Evolutionary conservation across 1,284 basidiomycete species (phyloP).

Genomic region (Rhodotorula glutinis): DNA sequence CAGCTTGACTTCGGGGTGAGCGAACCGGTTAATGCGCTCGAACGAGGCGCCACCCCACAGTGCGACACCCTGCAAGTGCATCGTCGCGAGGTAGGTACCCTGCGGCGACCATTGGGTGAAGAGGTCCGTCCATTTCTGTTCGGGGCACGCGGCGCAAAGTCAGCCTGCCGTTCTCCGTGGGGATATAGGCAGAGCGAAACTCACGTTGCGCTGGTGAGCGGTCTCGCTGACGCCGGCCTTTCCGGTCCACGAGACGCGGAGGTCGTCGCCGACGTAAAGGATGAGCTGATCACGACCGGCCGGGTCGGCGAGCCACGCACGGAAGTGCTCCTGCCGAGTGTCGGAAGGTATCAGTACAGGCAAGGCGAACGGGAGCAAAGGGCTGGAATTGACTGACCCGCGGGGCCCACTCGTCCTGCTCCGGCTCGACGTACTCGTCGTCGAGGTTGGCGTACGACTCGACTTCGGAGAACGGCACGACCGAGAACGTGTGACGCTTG

Average conservation of each 20-base stretch:
- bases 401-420: slow-evolving; percentile 72
- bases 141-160: background rate
- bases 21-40: slow-evolving; percentile 82
- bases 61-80: slow-evolving; percentile 92
- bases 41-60: slow-evolving; percentile 92
- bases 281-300: slow-evolving; percentile 94
- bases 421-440: slow-evolving; percentile 78
- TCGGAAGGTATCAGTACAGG: background rate
- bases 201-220: slow-evolving; percentile 67
- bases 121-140: slow-evolving; percentile 89
- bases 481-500: slow-evolving; percentile 81
- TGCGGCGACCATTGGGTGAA: slow-evolving; percentile 97
- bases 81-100: slow-evolving; percentile 88
- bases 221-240: slow-evolving; percentile 82
- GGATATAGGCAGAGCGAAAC: slow-evolving; percentile 43
- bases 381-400: slow-evolving; percentile 61
- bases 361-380: slow-evolving; percentile 13
- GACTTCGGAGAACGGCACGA: slow-evolving; percentile 91
- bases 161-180: background rate
- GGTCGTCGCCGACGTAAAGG: slow-evolving; percentile 87
- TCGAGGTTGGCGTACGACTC: slow-evolving; percentile 78
- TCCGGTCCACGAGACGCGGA: slow-evolving; percentile 90
- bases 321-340: slow-evolving; percentile 74
- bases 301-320: slow-evolving; percentile 89
- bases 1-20: slow-evolving; percentile 90